These are phyloP conservation scores for Pythium folliculosum DNA, from an alignment of 352 stramenopile genomes.

Conservation along the genomic window DNA sequence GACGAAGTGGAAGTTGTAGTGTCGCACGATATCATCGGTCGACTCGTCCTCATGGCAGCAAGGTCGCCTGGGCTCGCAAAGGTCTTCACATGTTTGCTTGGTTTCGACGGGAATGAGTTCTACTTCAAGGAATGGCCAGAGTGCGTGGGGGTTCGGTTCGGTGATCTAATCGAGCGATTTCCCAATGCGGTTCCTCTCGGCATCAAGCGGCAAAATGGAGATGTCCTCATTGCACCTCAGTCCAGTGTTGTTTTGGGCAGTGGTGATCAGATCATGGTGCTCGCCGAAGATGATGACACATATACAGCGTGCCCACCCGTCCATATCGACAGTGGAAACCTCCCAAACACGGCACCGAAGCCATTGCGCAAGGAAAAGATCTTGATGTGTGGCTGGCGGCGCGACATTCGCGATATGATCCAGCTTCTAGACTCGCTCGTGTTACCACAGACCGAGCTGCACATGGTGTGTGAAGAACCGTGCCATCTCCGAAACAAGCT, in stretches of 20 bases:
- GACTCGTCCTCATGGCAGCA: conserved; percentile 85
- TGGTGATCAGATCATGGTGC: conserved; percentile 77
- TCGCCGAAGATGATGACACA: conserved; percentile 88
- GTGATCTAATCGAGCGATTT: conserved; percentile 69
- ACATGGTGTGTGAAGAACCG: conserved; percentile 83
- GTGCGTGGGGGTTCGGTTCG: conserved; percentile 67
- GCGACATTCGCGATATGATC: conserved; percentile 92
- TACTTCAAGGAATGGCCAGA: conserved; percentile 89
- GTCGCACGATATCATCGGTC: conserved; percentile 87
- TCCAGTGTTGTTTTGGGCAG: conserved; percentile 33
- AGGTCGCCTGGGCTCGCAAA: conserved; percentile 78
- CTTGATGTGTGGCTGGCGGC: conserved; percentile 88
- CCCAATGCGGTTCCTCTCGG: conserved; percentile 81
- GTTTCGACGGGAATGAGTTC: conserved; percentile 89
- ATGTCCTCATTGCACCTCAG: conserved; percentile 62
- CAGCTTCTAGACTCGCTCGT: conserved; percentile 80
- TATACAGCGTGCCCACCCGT: conserved; percentile 67
- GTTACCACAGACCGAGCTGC: conserved; percentile 56
- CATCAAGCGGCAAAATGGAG: conserved; percentile 58
- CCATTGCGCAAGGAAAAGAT: conserved; percentile 50
- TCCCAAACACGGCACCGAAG: conserved; percentile 34
- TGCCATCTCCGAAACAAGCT: conserved; percentile 60
- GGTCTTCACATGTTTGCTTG: conserved; percentile 68
- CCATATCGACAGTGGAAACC: conserved; percentile 39
- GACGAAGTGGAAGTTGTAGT: conserved; percentile 83